phyloP scores from a whole-genome alignment of 2,329 filamentous ascomycete species.

The Fusarium longipes region DNA sequence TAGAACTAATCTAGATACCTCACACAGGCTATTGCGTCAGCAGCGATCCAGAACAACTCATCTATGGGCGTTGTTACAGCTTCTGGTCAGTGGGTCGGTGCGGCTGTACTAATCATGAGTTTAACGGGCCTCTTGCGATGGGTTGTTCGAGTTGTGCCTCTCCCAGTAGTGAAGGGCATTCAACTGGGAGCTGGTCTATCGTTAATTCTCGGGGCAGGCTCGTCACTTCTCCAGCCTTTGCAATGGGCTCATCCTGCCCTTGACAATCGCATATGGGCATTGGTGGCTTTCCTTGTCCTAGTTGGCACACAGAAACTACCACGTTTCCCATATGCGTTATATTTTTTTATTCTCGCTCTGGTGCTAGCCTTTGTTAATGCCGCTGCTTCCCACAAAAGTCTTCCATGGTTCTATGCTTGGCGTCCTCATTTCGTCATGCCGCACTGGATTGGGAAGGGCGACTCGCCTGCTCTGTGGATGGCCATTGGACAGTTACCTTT shows the following conservation, averaged over 20 bases:
- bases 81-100: conserved; percentile 79
- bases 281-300: conserved; percentile 78
- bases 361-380: conserved; percentile 66
- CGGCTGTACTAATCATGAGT: conserved; percentile 79
- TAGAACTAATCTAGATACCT: not conserved
- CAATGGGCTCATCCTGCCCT: conserved; percentile 74
- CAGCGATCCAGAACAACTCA: conserved; percentile 76
- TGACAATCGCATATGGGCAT: conserved; percentile 83
- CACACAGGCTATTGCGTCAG: conserved; percentile 84
- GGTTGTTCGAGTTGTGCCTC: conserved; percentile 79
- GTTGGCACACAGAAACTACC: conserved; percentile 74
- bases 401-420: conserved; percentile 71
- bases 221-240: conserved; percentile 73
- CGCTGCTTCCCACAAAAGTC: conserved; percentile 44
- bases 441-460: conserved; percentile 46
- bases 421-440: conserved; percentile 61
- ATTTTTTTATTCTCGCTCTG: conserved; percentile 76
- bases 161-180: conserved; percentile 92
- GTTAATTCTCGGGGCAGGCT: conserved; percentile 81
- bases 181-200: conserved; percentile 92
- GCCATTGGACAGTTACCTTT: conserved; percentile 89
- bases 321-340: conserved; percentile 80
- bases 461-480: conserved; percentile 61
- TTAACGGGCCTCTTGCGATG: conserved; percentile 80
- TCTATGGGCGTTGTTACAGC: conserved; percentile 74